Conservation (phyloP, 2,329 filamentous ascomycete genomes). For the Aspergillus sp. region DNA sequence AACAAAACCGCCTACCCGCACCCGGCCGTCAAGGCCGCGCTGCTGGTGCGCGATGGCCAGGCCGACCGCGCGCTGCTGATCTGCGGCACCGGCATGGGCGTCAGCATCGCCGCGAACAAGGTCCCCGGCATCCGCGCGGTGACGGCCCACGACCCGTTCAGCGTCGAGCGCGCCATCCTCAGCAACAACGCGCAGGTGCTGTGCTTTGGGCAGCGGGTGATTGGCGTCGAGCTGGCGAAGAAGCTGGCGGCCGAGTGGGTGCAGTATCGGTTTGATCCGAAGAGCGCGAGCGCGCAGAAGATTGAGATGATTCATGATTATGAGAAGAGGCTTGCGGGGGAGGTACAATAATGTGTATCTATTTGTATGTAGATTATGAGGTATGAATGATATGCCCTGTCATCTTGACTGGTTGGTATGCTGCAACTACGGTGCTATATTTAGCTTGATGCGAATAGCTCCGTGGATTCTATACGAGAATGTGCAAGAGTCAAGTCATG, state of each 20-base stretch:
- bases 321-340: constrained; percentile 15
- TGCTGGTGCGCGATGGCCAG: constrained; percentile 39
- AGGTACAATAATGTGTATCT: neutral
- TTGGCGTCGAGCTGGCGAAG: constrained; percentile 73
- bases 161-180: constrained; percentile 71
- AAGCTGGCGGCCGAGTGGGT: constrained; percentile 75
- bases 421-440: too few relatives aligned
- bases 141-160: constrained; percentile 81
- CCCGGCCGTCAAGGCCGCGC: constrained; percentile 67
- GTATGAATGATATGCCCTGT: neutral
- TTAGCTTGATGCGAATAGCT: too few relatives aligned
- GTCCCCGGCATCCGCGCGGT: constrained; percentile 75
- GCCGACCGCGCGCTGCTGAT: constrained; percentile 70
- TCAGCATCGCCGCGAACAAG: constrained; percentile 83
- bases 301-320: constrained; percentile 42
- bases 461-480: too few relatives aligned
- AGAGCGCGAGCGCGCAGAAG: constrained; percentile 60
- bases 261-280: constrained; percentile 69
- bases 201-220: constrained; percentile 76
- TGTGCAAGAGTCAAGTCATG: too few relatives aligned
- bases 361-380: neutral
- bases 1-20: constrained; percentile 79
- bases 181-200: constrained; percentile 81
- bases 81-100: constrained; percentile 78
- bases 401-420: too few relatives aligned